These are phyloP conservation scores for Xylaria curta DNA, from an alignment of 495 filamentous ascomycete species.

Conservation along the genomic window DNA sequence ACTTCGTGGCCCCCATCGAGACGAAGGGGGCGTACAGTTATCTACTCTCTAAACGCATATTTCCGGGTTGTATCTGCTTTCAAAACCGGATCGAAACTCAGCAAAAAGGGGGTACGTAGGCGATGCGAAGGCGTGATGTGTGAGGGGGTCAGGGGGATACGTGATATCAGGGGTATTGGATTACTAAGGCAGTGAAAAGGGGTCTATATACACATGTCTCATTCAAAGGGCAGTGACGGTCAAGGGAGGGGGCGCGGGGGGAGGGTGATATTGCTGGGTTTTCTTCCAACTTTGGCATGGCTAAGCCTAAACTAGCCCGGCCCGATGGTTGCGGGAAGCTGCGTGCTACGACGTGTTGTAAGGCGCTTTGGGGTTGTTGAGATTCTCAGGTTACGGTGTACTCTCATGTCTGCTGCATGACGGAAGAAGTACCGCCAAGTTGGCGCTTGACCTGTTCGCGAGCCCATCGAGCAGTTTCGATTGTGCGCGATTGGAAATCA, in stretches of 20 bases:
- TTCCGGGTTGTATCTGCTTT: conserved; percentile 43
- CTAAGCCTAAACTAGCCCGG: conserved; percentile 32
- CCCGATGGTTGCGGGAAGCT: conserved; percentile 40
- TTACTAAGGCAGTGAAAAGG: conserved; percentile 37
- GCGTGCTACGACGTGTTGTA: conserved; percentile 34
- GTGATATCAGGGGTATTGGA: conserved; percentile 37
- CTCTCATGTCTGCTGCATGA: conserved; percentile 56
- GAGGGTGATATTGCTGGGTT: conserved; percentile 37
- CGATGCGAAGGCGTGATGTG: conserved; percentile 19
- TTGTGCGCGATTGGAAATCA: conserved; percentile 80
- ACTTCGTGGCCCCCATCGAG: conserved; percentile 42
- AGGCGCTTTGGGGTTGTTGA: conserved; percentile 23
- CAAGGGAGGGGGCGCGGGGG: conserved; percentile 20
- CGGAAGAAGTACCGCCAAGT: conserved; percentile 58
- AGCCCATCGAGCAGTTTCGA: conserved; percentile 95
- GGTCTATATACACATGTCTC: conserved; percentile 43
- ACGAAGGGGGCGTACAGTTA: conserved; percentile 41
- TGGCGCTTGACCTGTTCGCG: conserved; percentile 97
- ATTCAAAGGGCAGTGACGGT: conserved; percentile 16
- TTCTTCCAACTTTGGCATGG: conserved; percentile 41
- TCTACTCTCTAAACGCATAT: conserved; percentile 45
- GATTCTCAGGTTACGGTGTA: background rate
- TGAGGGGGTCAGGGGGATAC: conserved; percentile 22
- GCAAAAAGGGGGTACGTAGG: conserved; percentile 38
- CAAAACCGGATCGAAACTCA: conserved; percentile 47